Evolutionary conservation across 1,139 yeast species (phyloP), one percentile per base, ranked within the genome.

Genomic region (Saccharomyces hybrid): DNA sequence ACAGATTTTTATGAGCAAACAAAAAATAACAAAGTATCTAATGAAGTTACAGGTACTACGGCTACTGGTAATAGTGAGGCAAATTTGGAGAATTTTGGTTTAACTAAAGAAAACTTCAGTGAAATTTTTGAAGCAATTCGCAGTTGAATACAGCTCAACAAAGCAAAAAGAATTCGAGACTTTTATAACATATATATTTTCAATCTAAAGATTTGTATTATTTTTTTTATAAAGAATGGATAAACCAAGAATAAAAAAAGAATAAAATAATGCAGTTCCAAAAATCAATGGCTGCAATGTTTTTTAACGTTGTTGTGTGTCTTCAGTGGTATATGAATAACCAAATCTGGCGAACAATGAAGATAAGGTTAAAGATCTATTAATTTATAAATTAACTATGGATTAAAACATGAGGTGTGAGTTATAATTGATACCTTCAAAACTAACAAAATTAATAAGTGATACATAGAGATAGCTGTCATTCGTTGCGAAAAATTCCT

Each of bases 1-100:
- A 54, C 63, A 28, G 70, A 67, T 46, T 66, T 65, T 49, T 67
- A 64, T 46, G 54, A 55, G 11, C 61, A 63, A 48, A 58, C 69
- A 46, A 57, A 56, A 28, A 62, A 60, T 27, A 63, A 53, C 47
- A 53, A 47, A 28, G 11, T 27, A 13, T 29, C n/a, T 13, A 29
- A 38, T 38, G 42, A 7, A 38, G 42, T 1, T 11, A 38, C 23
- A 11, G 42, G 42, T 38, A 38, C 23, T 16, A 16, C 42, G 4
- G 2, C 42, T 2, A 7, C 42, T 8, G 42, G 1, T 38, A 7
- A 38, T 38, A 16, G 2, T 38, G 42, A 38, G 6, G 23, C 23
- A 0, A 38, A 28, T 13, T 31, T 29, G 25, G 38, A 28, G 5
- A 28, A 6, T 26, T 31, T 47, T 0, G 49, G 49, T 14, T 28